phyloP scores from a whole-genome alignment of 208 protist species.

The Leishmania lainsoni region DNA sequence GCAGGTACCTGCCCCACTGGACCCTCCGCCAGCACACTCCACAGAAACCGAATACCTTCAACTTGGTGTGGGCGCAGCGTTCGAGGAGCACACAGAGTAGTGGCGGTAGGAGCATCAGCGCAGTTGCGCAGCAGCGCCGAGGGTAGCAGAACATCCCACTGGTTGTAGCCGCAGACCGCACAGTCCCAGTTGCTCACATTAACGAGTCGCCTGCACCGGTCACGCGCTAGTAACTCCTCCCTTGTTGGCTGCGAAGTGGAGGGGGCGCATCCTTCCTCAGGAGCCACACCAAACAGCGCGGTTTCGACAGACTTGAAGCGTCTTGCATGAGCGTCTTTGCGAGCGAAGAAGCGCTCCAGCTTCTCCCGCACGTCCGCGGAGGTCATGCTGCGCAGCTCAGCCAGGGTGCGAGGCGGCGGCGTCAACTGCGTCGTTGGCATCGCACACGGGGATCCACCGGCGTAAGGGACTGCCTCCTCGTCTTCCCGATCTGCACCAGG shows the following conservation, averaged over 20 bases:
- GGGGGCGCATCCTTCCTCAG: neutral
- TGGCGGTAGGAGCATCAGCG: neutral
- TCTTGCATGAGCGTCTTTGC: constrained; percentile 32
- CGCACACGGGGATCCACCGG: constrained; percentile 31
- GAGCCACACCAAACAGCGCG: neutral
- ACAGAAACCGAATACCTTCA: constrained; percentile 86
- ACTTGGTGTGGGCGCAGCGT: constrained; percentile 76
- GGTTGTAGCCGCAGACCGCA: constrained; percentile 14
- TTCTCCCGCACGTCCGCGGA: constrained; percentile 63
- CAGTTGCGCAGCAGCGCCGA: constrained; percentile 44
- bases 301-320: constrained; percentile 36
- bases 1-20: constrained; percentile 76
- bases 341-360: constrained; percentile 66
- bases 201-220: constrained; percentile 55
- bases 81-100: neutral
- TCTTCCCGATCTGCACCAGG: neutral
- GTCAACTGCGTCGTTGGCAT: constrained; percentile 18
- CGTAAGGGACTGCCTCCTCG: constrained; percentile 3
- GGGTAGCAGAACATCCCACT: constrained; percentile 67
- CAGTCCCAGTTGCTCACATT: constrained; percentile 55
- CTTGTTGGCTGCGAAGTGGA: neutral
- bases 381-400: constrained; percentile 58
- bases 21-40: constrained; percentile 71
- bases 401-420: constrained; percentile 26
- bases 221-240: constrained; percentile 18